These are phyloP conservation scores for Rhexocercosporidium sp. DNA, from an alignment of 2,329 filamentous ascomycete species.

Conservation along the genomic window DNA sequence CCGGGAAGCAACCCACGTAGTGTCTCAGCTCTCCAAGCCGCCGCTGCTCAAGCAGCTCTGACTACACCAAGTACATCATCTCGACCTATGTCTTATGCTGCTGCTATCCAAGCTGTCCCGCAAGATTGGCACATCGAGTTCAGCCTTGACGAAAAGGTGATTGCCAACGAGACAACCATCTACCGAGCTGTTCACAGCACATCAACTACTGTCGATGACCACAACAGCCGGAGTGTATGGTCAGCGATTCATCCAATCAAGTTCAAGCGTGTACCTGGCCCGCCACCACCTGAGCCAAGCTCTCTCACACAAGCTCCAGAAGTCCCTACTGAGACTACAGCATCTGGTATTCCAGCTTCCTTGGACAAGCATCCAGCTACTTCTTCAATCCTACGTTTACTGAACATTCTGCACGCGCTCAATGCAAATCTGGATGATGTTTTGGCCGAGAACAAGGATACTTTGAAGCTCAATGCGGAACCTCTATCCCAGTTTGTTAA, in stretches of 20 bases:
- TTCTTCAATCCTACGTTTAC: constrained; percentile 82
- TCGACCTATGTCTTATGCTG: constrained; percentile 80
- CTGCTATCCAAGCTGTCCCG: constrained; percentile 78
- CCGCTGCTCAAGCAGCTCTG: constrained; percentile 42
- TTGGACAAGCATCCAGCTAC: constrained; percentile 84
- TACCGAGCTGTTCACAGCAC: constrained; percentile 83
- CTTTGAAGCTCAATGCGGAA: constrained; percentile 75
- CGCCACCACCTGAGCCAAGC: constrained; percentile 74
- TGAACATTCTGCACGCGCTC: constrained; percentile 89
- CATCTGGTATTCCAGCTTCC: constrained; percentile 73
- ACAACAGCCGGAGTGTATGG: constrained; percentile 81
- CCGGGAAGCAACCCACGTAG: constrained; percentile 51
- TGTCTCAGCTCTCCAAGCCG: constrained; percentile 46
- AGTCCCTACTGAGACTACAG: constrained; percentile 56
- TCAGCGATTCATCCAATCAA: constrained; percentile 89
- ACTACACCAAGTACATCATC: constrained; percentile 57
- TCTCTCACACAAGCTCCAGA: constrained; percentile 62
- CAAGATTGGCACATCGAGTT: constrained; percentile 99
- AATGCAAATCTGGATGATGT: constrained; percentile 95
- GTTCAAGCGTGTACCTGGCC: constrained; percentile 80
- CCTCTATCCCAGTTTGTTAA: constrained; percentile 95
- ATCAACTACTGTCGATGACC: constrained; percentile 65
- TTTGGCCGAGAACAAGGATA: constrained; percentile 75
- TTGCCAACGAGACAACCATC: constrained; percentile 91
- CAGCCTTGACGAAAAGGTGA: constrained; percentile 80